Percentiles rank a stretch among this genome's conserved stretches.
phyloP scores from a whole-genome alignment of 257 asterid genomes.

The Nemophila menziesii region DNA sequence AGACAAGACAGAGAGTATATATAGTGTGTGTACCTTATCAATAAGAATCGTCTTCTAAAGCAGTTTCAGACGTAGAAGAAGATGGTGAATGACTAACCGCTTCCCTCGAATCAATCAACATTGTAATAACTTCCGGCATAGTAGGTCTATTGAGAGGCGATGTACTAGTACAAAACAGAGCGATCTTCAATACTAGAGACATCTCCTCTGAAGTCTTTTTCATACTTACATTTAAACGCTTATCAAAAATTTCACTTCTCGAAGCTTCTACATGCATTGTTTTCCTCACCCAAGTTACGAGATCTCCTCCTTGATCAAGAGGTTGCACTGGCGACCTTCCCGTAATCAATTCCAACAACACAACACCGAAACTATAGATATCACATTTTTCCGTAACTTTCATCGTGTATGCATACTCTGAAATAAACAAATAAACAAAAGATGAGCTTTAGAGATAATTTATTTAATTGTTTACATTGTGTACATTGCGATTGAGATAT shows the following conservation, averaged over 20 bases:
- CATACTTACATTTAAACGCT: constrained; percentile 40
- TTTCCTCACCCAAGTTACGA: constrained; percentile 61
- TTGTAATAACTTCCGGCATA: constrained; percentile 66
- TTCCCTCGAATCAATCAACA: constrained; percentile 61
- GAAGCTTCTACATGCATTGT: constrained; percentile 28
- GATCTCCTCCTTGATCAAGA: constrained; percentile 74
- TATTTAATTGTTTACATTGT: background rate
- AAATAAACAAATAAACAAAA: constrained; percentile 1
- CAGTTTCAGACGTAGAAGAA: constrained; percentile 68
- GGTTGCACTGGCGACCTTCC: constrained; percentile 85
- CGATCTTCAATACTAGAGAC: constrained; percentile 71
- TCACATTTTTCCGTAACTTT: constrained; percentile 91
- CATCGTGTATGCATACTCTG: constrained; percentile 93
- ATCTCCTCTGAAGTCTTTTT: constrained; percentile 51
- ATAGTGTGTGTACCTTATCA: constrained; percentile 25
- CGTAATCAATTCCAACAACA: constrained; percentile 57
- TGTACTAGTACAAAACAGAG: constrained; percentile 64
- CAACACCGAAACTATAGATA: constrained; percentile 78
- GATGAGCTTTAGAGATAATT: background rate
- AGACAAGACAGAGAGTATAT: background rate
- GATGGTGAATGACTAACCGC: constrained; percentile 22
- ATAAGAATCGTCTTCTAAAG: constrained; percentile 33
- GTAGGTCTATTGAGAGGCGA: constrained; percentile 79
- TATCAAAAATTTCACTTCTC: constrained; percentile 43
- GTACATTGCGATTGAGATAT: background rate